These are phyloP conservation scores for Acanthamoeba healyi DNA, from an alignment of 208 protist species.

Conservation along the genomic window DNA sequence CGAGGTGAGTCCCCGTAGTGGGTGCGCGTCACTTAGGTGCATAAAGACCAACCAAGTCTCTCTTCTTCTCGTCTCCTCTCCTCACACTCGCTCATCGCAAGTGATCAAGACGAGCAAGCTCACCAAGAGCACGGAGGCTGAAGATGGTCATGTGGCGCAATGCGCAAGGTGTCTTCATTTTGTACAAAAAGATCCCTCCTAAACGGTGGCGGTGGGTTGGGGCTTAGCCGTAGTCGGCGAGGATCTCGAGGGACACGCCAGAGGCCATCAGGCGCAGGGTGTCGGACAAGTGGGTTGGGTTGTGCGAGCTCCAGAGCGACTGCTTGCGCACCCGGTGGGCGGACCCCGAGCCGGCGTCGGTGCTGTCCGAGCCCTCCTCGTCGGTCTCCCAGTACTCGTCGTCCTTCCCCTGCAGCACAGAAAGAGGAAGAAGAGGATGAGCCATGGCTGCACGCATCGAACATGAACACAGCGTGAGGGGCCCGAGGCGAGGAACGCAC, in stretches of 20 bases:
- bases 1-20: too few relatives aligned
- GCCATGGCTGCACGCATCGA: too few relatives aligned
- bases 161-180: too few relatives aligned
- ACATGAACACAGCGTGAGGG: not conserved
- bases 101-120: too few relatives aligned
- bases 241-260: not conserved
- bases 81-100: too few relatives aligned
- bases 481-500: not conserved
- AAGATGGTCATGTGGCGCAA: too few relatives aligned
- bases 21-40: too few relatives aligned
- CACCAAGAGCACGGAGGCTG: too few relatives aligned
- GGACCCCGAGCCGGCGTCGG: not conserved
- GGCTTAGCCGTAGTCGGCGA: constrained; percentile 45
- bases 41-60: too few relatives aligned
- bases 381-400: constrained; percentile 33
- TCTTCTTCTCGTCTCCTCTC: too few relatives aligned
- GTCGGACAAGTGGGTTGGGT: not conserved
- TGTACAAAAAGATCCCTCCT: not conserved
- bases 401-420: not conserved
- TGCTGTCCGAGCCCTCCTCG: not conserved
- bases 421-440: not conserved
- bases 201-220: not conserved
- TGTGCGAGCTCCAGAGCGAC: constrained; percentile 10
- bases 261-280: constrained; percentile 33
- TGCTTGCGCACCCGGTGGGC: not conserved